These are phyloP conservation scores for Tuber microsphaerosporum DNA, from an alignment of 495 filamentous ascomycete species.

Conservation along the genomic window DNA sequence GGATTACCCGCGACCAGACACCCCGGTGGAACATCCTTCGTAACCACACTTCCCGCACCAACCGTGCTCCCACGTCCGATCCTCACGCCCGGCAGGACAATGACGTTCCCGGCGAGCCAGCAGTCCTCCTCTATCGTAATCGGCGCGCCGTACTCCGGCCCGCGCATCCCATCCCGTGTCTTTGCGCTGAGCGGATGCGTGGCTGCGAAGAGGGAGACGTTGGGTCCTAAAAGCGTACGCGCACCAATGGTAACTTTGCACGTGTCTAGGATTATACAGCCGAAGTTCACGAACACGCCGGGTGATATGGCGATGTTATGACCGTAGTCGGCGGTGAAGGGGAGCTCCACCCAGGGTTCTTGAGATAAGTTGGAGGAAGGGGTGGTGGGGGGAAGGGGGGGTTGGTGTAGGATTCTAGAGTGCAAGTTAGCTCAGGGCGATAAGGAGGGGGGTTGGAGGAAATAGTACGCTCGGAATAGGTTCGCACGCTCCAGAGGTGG, in stretches of 20 bases:
- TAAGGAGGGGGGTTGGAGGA: neutral
- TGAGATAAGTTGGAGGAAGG: slow-evolving; percentile 56
- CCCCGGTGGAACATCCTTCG: slow-evolving; percentile 64
- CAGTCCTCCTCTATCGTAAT: slow-evolving; percentile 80
- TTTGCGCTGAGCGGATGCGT: slow-evolving; percentile 71
- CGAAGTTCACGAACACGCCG: slow-evolving; percentile 70
- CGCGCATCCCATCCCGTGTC: slow-evolving; percentile 63
- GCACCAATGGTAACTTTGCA: slow-evolving; percentile 65
- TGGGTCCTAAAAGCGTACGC: slow-evolving; percentile 72
- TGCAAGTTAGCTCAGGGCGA: slow-evolving; percentile 8
- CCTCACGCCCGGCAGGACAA: slow-evolving; percentile 68
- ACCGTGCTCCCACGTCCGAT: slow-evolving; percentile 67
- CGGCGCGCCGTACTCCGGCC: slow-evolving; percentile 67
- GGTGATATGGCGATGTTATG: slow-evolving; percentile 60
- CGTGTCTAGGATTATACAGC: slow-evolving; percentile 69
- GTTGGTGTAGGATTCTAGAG: slow-evolving; percentile 57
- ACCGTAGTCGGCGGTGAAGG: slow-evolving; percentile 69
- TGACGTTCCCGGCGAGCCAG: slow-evolving; percentile 77
- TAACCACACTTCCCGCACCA: slow-evolving; percentile 85
- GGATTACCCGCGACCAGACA: slow-evolving; percentile 63
- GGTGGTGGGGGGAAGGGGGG: slow-evolving; percentile 48
- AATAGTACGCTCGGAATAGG: slow-evolving; percentile 63
- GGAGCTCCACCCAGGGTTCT: slow-evolving; percentile 64
- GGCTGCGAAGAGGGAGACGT: slow-evolving; percentile 64
- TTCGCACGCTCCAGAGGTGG: slow-evolving; percentile 55